Evolutionary conservation across 495 filamentous ascomycete genomes (phyloP).

Genomic region (Xylaria grammica): DNA sequence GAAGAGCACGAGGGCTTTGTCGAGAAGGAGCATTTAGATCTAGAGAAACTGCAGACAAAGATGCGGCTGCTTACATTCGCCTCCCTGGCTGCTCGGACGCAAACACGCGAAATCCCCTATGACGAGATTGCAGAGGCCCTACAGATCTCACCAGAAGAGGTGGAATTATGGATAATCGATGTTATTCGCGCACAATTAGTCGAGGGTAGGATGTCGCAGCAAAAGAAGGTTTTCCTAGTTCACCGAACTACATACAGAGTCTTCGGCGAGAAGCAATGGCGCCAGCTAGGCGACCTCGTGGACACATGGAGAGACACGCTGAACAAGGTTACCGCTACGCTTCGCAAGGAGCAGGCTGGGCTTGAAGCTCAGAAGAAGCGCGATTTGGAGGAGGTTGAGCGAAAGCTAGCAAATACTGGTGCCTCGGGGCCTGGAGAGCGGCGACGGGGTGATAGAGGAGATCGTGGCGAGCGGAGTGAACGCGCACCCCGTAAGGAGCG

Average conservation of each 20-base stretch:
- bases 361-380: constrained; percentile 63
- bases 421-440: constrained; percentile 33
- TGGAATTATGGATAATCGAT: constrained; percentile 98
- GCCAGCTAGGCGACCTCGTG: constrained; percentile 83
- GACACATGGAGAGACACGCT: constrained; percentile 88
- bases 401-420: constrained; percentile 54
- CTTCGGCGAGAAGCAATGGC: constrained; percentile 98
- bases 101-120: constrained; percentile 85
- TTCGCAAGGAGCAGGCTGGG: constrained; percentile 77
- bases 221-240: constrained; percentile 88
- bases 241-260: constrained; percentile 94
- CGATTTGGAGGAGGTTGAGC: constrained; percentile 62
- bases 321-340: constrained; percentile 71
- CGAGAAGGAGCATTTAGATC: constrained; percentile 70
- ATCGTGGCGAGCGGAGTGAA: constrained; percentile 27
- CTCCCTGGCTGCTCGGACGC: constrained; percentile 80
- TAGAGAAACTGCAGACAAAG: constrained; percentile 73
- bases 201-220: constrained; percentile 91
- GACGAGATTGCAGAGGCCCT: constrained; percentile 78
- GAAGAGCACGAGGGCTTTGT: constrained; percentile 81
- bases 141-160: constrained; percentile 77
- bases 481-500: constrained; percentile 40
- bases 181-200: constrained; percentile 93
- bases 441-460: constrained; percentile 32
- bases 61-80: constrained; percentile 95